Base-by-base conservation (phyloP, 371 early-diverging fungal species). In the Saksenaea vasiformis region DNA sequence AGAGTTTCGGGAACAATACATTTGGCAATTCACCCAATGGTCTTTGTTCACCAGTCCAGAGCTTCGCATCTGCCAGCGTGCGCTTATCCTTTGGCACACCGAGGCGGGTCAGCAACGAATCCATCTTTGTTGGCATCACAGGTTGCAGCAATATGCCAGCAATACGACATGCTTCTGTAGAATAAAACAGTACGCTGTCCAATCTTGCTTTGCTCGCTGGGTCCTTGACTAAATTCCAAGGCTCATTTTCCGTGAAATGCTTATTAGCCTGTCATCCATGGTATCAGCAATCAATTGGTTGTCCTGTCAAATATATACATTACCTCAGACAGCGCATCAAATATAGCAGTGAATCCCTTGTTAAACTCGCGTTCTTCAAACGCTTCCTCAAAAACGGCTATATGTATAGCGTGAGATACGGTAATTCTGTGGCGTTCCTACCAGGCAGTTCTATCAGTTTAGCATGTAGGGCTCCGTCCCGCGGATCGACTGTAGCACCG, bases 101-200 rank as follows among this genome's bases (percentile, higher is more conserved):
- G 11, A 93, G 72, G 10, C 79, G 79, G 35, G 88, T 85, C 62
- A 98, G 70, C 38, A 96, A 69, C 35, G 61, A 61, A 0, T 70
- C 64, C 64, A 87, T 82, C 71, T 93, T 95, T 4, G 74, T 75
- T 3, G 98, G 98, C 88, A 97, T 94, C 19, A 95, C 86, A 8
- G 95, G 95, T 65, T 91, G 92, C 58, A 97, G 73, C 38, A 95
- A 65, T 35, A 95, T 78, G 19, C 86, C 89, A 4, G 89, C 83
- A 10, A 94, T 61, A 8, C 97, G 86, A 38, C 88, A 82, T 0
- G 93, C 77, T 65, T 96, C 97, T 39, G 90, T 77, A 1, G 92
- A 76, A 57, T 89, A 80, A 74, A 86, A 93, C 24, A 98, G 71
- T 0, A 90, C 83, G 1, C 75, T 76, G 19, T 87, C 79, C 11